Evolutionary conservation across 768 basidiomycete genomes (phyloP), one percentile per base, ranked within the genome.

Genomic region (Terana coerulea): DNA sequence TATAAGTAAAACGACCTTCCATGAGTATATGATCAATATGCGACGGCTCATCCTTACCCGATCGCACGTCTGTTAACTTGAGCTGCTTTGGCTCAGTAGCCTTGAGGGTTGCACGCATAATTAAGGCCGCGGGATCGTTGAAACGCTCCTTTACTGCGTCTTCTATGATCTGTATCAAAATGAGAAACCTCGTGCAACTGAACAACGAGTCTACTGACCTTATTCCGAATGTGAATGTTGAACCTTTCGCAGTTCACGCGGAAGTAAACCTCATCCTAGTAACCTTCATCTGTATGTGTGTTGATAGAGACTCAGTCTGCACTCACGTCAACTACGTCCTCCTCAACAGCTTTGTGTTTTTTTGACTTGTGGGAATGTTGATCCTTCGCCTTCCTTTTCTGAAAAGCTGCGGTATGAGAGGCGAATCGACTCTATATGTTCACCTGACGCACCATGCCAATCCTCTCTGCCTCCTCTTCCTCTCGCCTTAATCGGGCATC

Each of bases 241-340:
- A 94, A 95, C 60, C 81, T 87, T 59, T 93, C 86, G 63, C 85
- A 89, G 70, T 98, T 98, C 42, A 98, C 79, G 42, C 90, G 81
- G 64, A 97, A 89, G 67, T 84, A 83, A 29, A 91, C 78, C 2
- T 73, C 73, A 15, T 88, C 81, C 85, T 93, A 52, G 6, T 25
- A 47, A 39, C 40, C 5, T 44, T 31, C 45, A 28, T 22, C 37
- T 35, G 14, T 25, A 46, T 22, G 42, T 49, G 5, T 29, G 28
- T 29, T 17, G 21, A 26, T 2, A 1, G 43, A 55, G 19, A 43
- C 30, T 31, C 35, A 28, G n/a, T 28, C 15, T 34, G 10, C 2
- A 66, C 83, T 69, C 59, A 91, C 91, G 68, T 92, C 86, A 30
- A 91, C 80, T 26, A 76, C 68, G 26, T 76, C 73, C 41, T 83